Evolutionary conservation across 164 flowering plant species (phyloP).

Genomic region (Magnolia kwangsiensis): DNA sequence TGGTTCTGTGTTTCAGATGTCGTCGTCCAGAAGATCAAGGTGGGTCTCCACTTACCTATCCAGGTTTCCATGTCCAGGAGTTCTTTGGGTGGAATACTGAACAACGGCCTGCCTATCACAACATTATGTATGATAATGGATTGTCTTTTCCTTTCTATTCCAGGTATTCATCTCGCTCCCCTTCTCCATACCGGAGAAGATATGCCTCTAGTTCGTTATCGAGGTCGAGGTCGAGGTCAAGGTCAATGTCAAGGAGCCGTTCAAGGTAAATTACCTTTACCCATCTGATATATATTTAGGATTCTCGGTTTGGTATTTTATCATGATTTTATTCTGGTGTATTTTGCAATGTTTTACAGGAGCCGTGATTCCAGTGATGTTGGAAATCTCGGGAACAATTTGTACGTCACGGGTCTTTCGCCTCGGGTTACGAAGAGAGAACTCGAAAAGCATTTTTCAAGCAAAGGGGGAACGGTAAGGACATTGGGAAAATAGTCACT

Average conservation of each 20-base stretch:
- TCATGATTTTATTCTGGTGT: neutral
- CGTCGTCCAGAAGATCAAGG: slow-evolving; percentile 77
- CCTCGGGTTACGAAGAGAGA: slow-evolving; percentile 71
- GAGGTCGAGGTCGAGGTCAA: slow-evolving; percentile 41
- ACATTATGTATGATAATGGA: no score
- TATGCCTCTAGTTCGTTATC: slow-evolving; percentile 22
- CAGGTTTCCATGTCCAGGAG: neutral
- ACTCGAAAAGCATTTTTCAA: slow-evolving; percentile 75
- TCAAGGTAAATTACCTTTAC: slow-evolving; percentile 43
- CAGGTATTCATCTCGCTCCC: slow-evolving; percentile 38
- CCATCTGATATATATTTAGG: neutral
- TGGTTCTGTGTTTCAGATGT: slow-evolving; percentile 51
- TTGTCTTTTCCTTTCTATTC: neutral
- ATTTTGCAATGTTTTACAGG: slow-evolving; percentile 28
- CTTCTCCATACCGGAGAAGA: slow-evolving; percentile 28
- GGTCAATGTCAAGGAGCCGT: slow-evolving; percentile 46
- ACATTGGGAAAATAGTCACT: neutral
- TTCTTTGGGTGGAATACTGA: neutral
- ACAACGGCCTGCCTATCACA: neutral
- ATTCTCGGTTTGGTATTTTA: neutral
- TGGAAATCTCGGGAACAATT: slow-evolving; percentile 90
- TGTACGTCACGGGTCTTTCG: slow-evolving; percentile 91
- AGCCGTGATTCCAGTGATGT: slow-evolving; percentile 55
- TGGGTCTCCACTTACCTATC: slow-evolving; percentile 10
- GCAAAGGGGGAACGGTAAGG: slow-evolving; percentile 69